Percentiles rank a stretch among this genome's conserved stretches.
phyloP scores from a whole-genome alignment of 352 stramenopile species.

The Pythium folliculosum region DNA sequence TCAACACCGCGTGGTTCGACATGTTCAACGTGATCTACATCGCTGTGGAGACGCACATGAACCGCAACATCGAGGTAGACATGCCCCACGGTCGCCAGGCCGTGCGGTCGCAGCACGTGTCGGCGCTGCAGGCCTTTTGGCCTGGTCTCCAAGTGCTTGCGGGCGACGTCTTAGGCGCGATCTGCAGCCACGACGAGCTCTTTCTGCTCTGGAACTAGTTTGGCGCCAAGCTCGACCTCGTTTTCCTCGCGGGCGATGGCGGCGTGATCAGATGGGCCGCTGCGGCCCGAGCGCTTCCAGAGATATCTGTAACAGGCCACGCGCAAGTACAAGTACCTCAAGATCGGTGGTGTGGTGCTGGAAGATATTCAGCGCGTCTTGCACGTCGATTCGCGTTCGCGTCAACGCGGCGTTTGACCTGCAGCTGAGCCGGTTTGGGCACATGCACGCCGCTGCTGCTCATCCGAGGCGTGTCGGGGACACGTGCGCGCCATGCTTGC shows the following conservation, averaged over 20 bases:
- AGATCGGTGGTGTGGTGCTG: conserved; percentile 87
- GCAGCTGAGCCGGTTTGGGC: conserved; percentile 39
- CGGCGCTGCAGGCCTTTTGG: conserved; percentile 96
- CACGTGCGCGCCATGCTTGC: conserved; percentile 44
- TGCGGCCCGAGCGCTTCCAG: conserved; percentile 98
- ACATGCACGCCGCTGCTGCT: conserved; percentile 59
- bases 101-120: conserved; percentile 67
- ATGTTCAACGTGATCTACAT: conserved; percentile 91
- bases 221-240: conserved; percentile 94
- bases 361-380: conserved; percentile 88
- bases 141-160: conserved; percentile 95
- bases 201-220: conserved; percentile 95
- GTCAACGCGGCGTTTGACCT: conserved; percentile 65
- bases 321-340: conserved; percentile 86
- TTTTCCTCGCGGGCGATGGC: conserved; percentile 69
- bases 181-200: conserved; percentile 92
- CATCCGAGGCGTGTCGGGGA: conserved; percentile 43
- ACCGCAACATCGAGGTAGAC: conserved; percentile 83
- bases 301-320: conserved; percentile 95
- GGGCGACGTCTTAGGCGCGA: conserved; percentile 90
- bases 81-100: conserved; percentile 72
- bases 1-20: conserved; percentile 87
- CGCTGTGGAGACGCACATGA: conserved; percentile 75
- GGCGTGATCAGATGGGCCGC: conserved; percentile 83
- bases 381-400: conserved; percentile 74